phyloP scores from a whole-genome alignment of 225 moss, liverwort and hornwort genomes.

The Climacium dendroides region DNA sequence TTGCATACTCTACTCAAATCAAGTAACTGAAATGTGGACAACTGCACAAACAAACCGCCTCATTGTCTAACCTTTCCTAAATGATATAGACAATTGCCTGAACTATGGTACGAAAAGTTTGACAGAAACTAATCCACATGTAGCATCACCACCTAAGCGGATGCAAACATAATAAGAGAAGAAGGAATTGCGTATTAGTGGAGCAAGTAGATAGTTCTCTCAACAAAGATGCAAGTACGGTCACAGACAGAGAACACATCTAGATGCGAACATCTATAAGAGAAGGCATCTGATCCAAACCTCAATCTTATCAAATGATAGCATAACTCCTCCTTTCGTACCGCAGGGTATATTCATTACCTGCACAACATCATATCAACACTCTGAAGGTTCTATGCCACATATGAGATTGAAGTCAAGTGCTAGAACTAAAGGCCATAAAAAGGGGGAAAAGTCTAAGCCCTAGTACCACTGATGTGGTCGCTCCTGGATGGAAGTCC shows the following conservation, averaged over 20 bases:
- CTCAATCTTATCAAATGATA: slow-evolving; percentile 96
- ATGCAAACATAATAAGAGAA: neutral
- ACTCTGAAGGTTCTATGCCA: neutral
- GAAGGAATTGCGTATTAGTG: neutral
- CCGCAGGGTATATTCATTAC: slow-evolving; percentile 97
- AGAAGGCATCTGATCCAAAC: slow-evolving; percentile 11
- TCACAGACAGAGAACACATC: neutral
- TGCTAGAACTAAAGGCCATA: neutral
- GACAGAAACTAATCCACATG: neutral
- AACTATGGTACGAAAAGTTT: neutral
- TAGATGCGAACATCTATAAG: neutral
- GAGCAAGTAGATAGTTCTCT: neutral
- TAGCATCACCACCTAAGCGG: neutral
- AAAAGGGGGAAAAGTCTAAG: neutral
- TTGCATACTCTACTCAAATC: neutral
- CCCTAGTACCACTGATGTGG: neutral
- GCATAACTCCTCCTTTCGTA: slow-evolving; percentile 99
- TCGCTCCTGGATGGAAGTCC: neutral
- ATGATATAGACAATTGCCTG: neutral
- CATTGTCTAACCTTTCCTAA: neutral
- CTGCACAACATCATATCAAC: slow-evolving; percentile 28
- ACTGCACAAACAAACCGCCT: neutral
- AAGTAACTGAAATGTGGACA: neutral
- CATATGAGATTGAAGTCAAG: neutral
- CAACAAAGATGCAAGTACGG: neutral